phyloP scores from a whole-genome alignment of 306 rosid species.

The Glycine tomentella region DNA sequence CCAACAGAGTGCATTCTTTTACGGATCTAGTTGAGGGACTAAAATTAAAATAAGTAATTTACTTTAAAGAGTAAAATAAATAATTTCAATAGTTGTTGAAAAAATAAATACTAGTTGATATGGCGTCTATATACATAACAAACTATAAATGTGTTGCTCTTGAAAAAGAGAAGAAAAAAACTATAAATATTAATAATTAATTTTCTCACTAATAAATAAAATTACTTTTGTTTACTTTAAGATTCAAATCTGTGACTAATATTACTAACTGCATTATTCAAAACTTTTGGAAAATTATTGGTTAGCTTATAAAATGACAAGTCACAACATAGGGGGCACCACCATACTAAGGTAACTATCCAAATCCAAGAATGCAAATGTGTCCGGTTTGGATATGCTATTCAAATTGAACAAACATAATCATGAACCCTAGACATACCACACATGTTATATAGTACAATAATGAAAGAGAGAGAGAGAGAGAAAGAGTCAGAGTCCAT shows the following conservation, averaged over 20 bases:
- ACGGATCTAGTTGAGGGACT: not conserved
- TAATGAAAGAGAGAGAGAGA: conserved; percentile 56
- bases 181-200: not conserved
- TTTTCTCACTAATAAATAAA: not conserved
- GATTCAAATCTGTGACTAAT: too few relatives aligned
- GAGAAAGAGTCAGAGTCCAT: conserved; percentile 48
- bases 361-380: too few relatives aligned
- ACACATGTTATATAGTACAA: conserved; percentile 38
- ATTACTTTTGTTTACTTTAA: not conserved
- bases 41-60: not conserved
- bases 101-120: not conserved
- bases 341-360: too few relatives aligned
- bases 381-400: conserved; percentile 36
- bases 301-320: not conserved
- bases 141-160: not conserved
- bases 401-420: conserved; percentile 33
- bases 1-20: not conserved
- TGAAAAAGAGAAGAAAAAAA: too few relatives aligned
- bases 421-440: conserved; percentile 46
- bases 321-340: too few relatives aligned
- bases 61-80: not conserved
- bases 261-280: not conserved
- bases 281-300: conserved; percentile 6
- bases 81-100: not conserved
- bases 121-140: too few relatives aligned